A percentile compares a stretch with the other conserved stretches of the same genome.
Conservation (phyloP, 129 eudicot genomes). For the Escallonia herrerae region DNA sequence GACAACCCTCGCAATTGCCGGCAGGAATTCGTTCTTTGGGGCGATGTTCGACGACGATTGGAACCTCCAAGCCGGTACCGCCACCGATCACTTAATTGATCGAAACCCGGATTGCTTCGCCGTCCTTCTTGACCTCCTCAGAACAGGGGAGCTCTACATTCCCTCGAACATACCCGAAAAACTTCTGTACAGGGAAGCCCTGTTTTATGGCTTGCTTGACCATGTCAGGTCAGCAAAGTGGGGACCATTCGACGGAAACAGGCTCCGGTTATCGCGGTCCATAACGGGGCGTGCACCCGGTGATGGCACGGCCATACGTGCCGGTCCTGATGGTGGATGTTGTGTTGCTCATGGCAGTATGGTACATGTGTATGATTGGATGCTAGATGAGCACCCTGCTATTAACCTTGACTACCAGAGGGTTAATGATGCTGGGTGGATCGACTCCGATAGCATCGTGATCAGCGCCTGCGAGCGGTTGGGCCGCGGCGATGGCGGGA, state of each 20-base stretch:
- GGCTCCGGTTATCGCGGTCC: slow-evolving; percentile 49
- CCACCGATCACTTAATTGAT: slow-evolving; percentile 66
- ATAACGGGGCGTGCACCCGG: slow-evolving; percentile 71
- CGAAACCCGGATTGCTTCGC: slow-evolving; percentile 87
- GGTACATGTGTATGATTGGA: slow-evolving; percentile 97
- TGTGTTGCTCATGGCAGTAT: slow-evolving; percentile 91
- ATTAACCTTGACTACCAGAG: slow-evolving; percentile 77
- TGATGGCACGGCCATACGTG: slow-evolving; percentile 88
- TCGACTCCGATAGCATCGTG: slow-evolving; percentile 50
- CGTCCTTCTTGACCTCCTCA: slow-evolving; percentile 68
- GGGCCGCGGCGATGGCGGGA: slow-evolving; percentile 82
- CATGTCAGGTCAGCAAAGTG: slow-evolving; percentile 77
- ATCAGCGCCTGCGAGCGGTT: slow-evolving; percentile 77
- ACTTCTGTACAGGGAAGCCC: slow-evolving; percentile 65
- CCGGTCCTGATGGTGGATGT: slow-evolving; percentile 92
- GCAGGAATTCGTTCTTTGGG: slow-evolving; percentile 78
- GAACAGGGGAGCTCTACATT: slow-evolving; percentile 67
- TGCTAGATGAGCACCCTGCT: slow-evolving; percentile 77
- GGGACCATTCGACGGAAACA: slow-evolving; percentile 83
- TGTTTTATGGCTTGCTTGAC: slow-evolving; percentile 64
- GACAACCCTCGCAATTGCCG: slow-evolving; percentile 90
- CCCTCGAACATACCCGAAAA: slow-evolving; percentile 66
- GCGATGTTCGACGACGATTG: slow-evolving; percentile 84
- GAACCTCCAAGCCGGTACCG: slow-evolving; percentile 44
- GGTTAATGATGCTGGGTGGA: slow-evolving; percentile 89